These are phyloP conservation scores for Phytophthora sp. DNA, from an alignment of 352 stramenopile species.

Conservation along the genomic window DNA sequence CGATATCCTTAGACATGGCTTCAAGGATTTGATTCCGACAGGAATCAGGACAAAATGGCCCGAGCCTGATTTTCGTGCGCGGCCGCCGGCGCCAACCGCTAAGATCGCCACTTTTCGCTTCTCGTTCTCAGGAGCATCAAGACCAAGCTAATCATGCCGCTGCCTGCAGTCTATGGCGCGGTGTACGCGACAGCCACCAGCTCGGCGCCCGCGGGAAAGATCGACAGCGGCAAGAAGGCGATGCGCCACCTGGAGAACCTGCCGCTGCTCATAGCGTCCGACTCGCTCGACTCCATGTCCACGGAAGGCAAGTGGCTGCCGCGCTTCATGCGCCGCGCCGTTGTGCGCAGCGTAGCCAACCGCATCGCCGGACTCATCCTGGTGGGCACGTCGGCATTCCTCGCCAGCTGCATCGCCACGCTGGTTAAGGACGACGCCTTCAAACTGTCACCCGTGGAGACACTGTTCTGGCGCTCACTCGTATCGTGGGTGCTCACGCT, in stretches of 20 bases:
- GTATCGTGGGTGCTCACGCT: slow-evolving; percentile 60
- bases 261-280: slow-evolving; percentile 41
- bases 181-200: slow-evolving; percentile 29
- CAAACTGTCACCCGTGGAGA: slow-evolving; percentile 65
- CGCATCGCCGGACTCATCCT: slow-evolving; percentile 40
- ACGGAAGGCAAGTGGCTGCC: slow-evolving; percentile 36
- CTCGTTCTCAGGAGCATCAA: neutral
- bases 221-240: slow-evolving; percentile 42
- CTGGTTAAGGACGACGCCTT: slow-evolving; percentile 61
- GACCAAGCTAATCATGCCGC: slow-evolving; percentile 14
- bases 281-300: slow-evolving; percentile 29
- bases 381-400: slow-evolving; percentile 58
- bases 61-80: slow-evolving; percentile 1
- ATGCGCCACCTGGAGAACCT: slow-evolving; percentile 50
- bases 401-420: slow-evolving; percentile 63
- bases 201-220: slow-evolving; percentile 22
- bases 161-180: slow-evolving; percentile 36
- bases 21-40: slow-evolving; percentile 19
- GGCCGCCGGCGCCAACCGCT: no score
- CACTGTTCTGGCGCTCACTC: slow-evolving; percentile 69
- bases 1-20: neutral
- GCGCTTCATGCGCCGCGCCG: slow-evolving; percentile 33
- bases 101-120: slow-evolving; percentile 27
- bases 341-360: slow-evolving; percentile 36
- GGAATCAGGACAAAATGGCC: slow-evolving; percentile 20